Base-by-base conservation (phyloP, 148 eudicot species). In the Cornus florida region DNA sequence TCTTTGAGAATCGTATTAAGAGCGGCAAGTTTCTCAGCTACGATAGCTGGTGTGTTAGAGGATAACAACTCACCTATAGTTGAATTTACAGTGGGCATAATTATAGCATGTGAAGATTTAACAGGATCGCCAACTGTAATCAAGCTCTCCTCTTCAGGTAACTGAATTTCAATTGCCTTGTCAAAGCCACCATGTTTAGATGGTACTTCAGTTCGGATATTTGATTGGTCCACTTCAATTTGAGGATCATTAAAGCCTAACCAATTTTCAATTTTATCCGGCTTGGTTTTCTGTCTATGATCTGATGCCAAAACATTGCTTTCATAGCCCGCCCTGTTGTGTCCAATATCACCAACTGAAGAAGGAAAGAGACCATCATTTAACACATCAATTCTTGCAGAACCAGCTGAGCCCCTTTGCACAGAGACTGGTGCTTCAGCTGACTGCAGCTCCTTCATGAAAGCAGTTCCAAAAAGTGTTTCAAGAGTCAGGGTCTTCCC, bases 391-490 rank as follows among this genome's bases (percentile, higher is more conserved):
- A 53, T 73, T 76, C 75, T 76, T 28, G 86, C 77, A 83, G 92
- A 80, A 67, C 82, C 90, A 74, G 10, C 79, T 3, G 89, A 69
- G 78, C 83, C 87, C 75, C 86, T 86, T 77, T 90, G 98, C 71
- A 83, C 86, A 71, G 98, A 92, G 66, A 90, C 95, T 33, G 95
- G 95, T 77, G 91, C 91, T 73, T 85, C 88, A 73, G 65, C 89
- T 14, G 95, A 94, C 53, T 97, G 89, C 83, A 97, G 87, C 84
- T 97, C 97, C 71, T 86, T 89, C 98, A 94, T 97, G 80, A 94
- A 94, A 87, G 97, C 95, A 76, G 90, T 77, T 50, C 99, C 98
- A 84, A 94, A 94, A 16, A 97, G 89, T 20, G 98, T 67, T 80
- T 97, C 97, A 65, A 94, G 92, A 23, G 99, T 92, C 78, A 88